phyloP scores from a whole-genome alignment of 169 alveolate genomes.

The Cyclospora cayetanensis region DNA sequence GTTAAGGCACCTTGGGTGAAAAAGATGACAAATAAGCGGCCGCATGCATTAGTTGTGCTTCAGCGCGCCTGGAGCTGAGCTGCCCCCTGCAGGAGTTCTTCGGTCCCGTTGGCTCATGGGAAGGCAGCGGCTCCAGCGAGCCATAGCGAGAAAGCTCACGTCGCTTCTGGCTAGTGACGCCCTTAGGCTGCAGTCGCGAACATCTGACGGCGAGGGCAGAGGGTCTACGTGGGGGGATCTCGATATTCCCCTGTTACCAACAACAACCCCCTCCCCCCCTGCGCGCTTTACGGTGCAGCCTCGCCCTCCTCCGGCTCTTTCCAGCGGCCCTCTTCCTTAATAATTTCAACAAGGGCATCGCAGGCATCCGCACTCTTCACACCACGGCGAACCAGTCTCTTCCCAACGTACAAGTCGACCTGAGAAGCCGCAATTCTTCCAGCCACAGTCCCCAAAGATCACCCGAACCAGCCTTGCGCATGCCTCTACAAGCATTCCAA shows the following conservation, averaged over 20 bases:
- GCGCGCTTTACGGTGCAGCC: not conserved
- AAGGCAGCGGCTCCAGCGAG: too few relatives aligned
- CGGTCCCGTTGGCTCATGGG: too few relatives aligned
- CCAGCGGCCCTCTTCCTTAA: constrained; percentile 79
- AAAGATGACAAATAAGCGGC: too few relatives aligned
- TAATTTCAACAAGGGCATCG: constrained; percentile 83
- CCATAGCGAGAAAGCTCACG: not conserved
- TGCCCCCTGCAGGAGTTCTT: too few relatives aligned
- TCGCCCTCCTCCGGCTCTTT: constrained; percentile 71
- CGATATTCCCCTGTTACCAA: not conserved
- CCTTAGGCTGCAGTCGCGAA: not conserved
- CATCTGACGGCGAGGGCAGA: too few relatives aligned
- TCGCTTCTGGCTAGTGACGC: not conserved
- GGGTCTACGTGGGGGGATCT: not conserved
- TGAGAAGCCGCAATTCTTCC: constrained; percentile 10
- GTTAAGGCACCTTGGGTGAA: too few relatives aligned
- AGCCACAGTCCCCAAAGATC: not conserved
- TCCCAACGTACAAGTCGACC: constrained; percentile 87
- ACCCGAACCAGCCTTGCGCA: not conserved
- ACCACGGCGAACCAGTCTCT: constrained; percentile 83
- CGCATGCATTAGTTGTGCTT: too few relatives aligned
- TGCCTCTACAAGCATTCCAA: not conserved
- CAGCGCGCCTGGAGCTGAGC: too few relatives aligned
- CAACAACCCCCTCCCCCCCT: not conserved
- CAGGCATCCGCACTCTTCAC: constrained; percentile 85